These are phyloP conservation scores for Trametes pubescens DNA, from an alignment of 1,284 basidiomycete genomes.

Conservation along the genomic window DNA sequence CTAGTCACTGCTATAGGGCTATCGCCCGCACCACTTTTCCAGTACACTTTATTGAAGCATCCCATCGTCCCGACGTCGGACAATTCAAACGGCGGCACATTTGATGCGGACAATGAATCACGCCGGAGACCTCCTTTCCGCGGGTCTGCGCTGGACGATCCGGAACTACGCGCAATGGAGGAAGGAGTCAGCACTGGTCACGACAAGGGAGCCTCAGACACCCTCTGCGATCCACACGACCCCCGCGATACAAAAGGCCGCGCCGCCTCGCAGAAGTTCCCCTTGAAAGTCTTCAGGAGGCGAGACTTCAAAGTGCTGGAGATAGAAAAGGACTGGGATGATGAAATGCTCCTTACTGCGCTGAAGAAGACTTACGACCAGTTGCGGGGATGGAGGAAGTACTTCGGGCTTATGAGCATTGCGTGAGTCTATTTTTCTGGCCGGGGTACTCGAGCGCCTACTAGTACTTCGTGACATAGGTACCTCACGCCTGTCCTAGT, in stretches of 20 bases:
- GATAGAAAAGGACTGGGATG: constrained; percentile 31
- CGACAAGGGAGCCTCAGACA: too few relatives aligned
- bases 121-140: too few relatives aligned
- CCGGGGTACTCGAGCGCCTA: background rate
- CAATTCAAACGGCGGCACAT: too few relatives aligned
- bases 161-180: too few relatives aligned
- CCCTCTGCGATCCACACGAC: too few relatives aligned
- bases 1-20: background rate
- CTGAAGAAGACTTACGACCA: constrained; percentile 24
- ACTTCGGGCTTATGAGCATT: constrained; percentile 26
- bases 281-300: constrained; percentile 28
- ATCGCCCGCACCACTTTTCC: background rate
- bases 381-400: constrained; percentile 26
- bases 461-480: background rate
- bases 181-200: too few relatives aligned
- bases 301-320: constrained; percentile 19
- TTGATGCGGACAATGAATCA: too few relatives aligned
- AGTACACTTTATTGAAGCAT: background rate
- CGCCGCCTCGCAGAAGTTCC: constrained; percentile 15
- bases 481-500: constrained; percentile 15
- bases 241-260: too few relatives aligned
- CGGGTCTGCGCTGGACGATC: too few relatives aligned
- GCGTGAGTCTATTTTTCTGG: constrained; percentile 16
- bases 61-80: too few relatives aligned
- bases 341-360: constrained; percentile 29